phyloP scores from a whole-genome alignment of 139 green algal species.

The Micractinium conductrix region DNA sequence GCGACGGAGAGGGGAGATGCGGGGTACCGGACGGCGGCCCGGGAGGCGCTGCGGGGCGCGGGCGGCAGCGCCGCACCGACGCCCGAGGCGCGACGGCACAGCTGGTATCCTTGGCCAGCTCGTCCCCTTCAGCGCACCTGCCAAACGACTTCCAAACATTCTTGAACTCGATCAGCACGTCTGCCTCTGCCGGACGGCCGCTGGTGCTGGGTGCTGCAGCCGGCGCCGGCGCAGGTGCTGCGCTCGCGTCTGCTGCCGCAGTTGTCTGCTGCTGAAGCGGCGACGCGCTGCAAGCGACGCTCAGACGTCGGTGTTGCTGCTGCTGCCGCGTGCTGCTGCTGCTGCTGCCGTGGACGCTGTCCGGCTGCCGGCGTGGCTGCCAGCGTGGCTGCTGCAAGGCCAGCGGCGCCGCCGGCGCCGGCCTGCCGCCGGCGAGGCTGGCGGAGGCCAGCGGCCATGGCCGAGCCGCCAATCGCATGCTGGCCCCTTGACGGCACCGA shows the following conservation, averaged over 20 bases:
- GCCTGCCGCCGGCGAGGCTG: background rate
- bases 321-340: background rate
- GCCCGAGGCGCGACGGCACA: too few species aligned
- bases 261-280: constrained; percentile 3
- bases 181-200: constrained; percentile 44
- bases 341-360: background rate
- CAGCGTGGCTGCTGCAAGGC: background rate
- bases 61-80: too few species aligned
- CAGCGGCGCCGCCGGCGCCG: background rate
- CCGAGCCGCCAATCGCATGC: background rate
- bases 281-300: background rate
- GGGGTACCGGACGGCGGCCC: background rate
- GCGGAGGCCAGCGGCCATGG: background rate
- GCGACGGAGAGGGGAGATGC: background rate
- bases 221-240: constrained; percentile 1
- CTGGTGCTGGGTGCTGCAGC: background rate
- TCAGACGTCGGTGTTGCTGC: background rate
- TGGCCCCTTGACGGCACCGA: too few species aligned
- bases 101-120: too few species aligned
- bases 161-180: constrained; percentile 93
- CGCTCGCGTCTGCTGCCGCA: background rate
- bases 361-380: background rate
- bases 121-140: constrained; percentile 15
- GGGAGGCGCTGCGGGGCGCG: too few species aligned
- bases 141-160: constrained; percentile 98